These are phyloP conservation scores for Flaveria sonorensis DNA, from an alignment of 129 eudicot species.

Conservation along the genomic window DNA sequence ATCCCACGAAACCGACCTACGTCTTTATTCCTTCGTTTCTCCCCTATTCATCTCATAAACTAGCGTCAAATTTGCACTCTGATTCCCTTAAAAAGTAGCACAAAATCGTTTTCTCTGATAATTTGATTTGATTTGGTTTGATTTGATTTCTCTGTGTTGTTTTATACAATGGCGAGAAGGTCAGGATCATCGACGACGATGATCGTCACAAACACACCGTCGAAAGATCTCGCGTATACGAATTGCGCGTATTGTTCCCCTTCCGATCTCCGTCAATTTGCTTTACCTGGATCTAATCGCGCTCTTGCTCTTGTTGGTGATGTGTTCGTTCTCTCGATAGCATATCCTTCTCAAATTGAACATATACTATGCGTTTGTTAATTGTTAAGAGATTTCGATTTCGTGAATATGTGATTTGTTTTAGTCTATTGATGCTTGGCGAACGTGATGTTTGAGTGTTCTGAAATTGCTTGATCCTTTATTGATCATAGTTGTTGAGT, in stretches of 20 bases:
- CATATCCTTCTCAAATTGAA: conserved; percentile 61
- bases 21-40: conserved; percentile 5
- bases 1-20: conserved; percentile 33
- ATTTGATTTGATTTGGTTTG: conserved; percentile 1
- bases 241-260: conserved; percentile 71
- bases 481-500: background rate
- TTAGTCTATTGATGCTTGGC: background rate
- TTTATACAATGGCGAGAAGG: conserved; percentile 48
- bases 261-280: conserved; percentile 62
- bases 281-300: conserved; percentile 64
- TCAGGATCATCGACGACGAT: conserved; percentile 51
- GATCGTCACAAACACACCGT: conserved; percentile 87
- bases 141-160: conserved; percentile 26
- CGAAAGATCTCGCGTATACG: conserved; percentile 69
- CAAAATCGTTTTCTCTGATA: conserved; percentile 1
- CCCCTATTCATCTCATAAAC: background rate
- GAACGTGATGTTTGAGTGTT: conserved; percentile 5
- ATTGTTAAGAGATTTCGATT: background rate
- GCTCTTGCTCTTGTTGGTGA: conserved; percentile 66
- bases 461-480: conserved; percentile 6
- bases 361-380: background rate
- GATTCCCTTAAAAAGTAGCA: background rate
- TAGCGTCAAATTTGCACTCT: too few species aligned
- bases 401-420: background rate
- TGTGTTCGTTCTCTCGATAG: conserved; percentile 63